A percentile compares a stretch with the other conserved stretches of the same genome.
Conservation (phyloP, 352 stramenopile species). For the Phytophthora megakarya region DNA sequence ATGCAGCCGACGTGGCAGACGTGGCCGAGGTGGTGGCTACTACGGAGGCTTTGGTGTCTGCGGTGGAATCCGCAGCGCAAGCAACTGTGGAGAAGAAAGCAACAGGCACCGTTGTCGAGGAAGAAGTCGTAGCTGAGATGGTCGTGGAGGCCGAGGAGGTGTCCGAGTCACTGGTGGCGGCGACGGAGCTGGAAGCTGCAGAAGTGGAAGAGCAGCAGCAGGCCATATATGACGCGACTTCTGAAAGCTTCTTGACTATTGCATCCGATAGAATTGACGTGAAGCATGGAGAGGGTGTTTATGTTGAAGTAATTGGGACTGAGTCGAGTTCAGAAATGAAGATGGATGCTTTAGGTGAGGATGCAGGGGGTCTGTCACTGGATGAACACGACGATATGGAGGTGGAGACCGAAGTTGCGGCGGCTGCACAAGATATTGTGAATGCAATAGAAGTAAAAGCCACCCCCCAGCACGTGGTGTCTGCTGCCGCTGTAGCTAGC, state of each 20-base stretch:
- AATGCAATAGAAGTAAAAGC: conserved; percentile 16
- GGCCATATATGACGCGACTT: too few species aligned
- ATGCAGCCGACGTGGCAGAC: not conserved
- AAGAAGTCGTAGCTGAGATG: not conserved
- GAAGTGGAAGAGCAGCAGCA: not conserved
- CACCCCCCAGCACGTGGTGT: conserved; percentile 23
- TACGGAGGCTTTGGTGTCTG: not conserved
- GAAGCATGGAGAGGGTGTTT: too few species aligned
- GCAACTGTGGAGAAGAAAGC: too few species aligned
- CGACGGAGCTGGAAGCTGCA: not conserved
- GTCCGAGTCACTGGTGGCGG: not conserved
- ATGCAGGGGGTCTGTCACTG: not conserved
- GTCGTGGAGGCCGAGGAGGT: not conserved
- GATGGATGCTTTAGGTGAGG: not conserved
- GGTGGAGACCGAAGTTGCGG: conserved; percentile 13
- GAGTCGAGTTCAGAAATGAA: not conserved
- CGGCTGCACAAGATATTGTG: conserved; percentile 11
- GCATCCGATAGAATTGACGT: too few species aligned
- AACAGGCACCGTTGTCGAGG: not conserved
- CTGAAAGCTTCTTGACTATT: too few species aligned
- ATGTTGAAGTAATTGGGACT: not conserved
- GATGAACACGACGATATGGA: conserved; percentile 5
- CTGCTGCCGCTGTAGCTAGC: conserved; percentile 22
- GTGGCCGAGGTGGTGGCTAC: not conserved
- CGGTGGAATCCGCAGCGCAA: conserved; percentile 8